These are phyloP conservation scores for Pseudogymnoascus sp. DNA, from an alignment of 2,329 filamentous ascomycete genomes.

Conservation along the genomic window DNA sequence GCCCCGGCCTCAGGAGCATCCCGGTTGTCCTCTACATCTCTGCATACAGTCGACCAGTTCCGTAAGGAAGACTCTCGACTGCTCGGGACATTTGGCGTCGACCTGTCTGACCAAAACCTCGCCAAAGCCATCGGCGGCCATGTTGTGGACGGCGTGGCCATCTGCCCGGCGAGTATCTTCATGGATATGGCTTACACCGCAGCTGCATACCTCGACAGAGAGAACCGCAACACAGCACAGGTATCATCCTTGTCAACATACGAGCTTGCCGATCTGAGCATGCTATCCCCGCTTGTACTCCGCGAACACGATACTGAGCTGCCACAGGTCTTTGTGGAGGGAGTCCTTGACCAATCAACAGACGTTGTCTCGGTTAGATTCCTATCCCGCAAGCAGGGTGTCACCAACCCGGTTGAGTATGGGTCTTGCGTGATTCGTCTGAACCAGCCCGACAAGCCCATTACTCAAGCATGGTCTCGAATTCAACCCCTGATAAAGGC, in stretches of 20 bases:
- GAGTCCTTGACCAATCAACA: background rate
- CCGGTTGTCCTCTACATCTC: background rate
- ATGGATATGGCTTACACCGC: conserved; percentile 20
- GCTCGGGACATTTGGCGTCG: background rate
- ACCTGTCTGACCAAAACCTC: background rate
- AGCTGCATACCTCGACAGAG: background rate
- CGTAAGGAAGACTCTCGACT: background rate
- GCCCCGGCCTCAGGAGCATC: background rate
- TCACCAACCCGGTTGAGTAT: background rate
- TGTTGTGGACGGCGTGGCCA: conserved; percentile 14
- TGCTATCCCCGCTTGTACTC: background rate
- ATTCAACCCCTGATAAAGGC: background rate
- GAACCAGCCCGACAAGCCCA: background rate
- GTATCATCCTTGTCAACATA: background rate
- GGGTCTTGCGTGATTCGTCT: background rate
- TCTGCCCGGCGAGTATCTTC: conserved; percentile 23
- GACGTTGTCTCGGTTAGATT: background rate
- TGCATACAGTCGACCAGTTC: background rate
- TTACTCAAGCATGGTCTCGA: background rate
- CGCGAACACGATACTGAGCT: background rate
- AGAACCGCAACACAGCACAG: background rate
- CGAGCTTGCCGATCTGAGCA: background rate
- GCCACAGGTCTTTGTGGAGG: background rate
- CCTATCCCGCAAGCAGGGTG: background rate
- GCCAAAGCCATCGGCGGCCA: conserved; percentile 15